phyloP scores from a whole-genome alignment of 495 filamentous ascomycete genomes.

The Aspergillus steynii region DNA sequence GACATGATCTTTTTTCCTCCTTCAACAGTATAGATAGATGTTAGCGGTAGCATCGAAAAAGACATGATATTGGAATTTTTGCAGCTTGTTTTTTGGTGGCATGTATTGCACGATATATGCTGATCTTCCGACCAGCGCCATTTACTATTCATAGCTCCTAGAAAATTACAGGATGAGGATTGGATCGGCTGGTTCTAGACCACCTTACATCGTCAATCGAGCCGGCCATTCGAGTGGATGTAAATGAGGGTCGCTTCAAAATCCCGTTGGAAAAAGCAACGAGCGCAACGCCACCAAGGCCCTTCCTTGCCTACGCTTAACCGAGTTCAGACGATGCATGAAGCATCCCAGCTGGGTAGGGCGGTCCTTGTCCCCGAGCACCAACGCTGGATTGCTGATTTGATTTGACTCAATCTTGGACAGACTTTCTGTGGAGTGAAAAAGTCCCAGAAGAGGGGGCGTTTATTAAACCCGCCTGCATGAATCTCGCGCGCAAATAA shows the following conservation, averaged over 20 bases:
- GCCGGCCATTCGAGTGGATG: neutral
- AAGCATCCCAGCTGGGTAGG: neutral
- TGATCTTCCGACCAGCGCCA: no score
- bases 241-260: neutral
- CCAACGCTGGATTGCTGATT: neutral
- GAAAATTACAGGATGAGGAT: no score
- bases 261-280: neutral
- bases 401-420: neutral
- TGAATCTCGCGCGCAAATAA: neutral
- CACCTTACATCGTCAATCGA: neutral
- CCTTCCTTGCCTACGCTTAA: neutral
- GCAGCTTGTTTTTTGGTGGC: neutral
- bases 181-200: neutral
- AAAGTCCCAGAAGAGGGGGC: neutral
- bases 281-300: neutral
- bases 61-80: neutral
- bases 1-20: constrained; percentile 12
- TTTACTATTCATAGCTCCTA: no score
- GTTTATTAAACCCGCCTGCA: neutral
- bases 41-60: constrained; percentile 7
- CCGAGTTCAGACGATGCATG: neutral
- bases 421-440: no score
- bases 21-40: constrained; percentile 10
- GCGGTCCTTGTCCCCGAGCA: neutral
- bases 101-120: neutral